phyloP scores from a whole-genome alignment of 257 asterid species.

The Petunia axillaris region DNA sequence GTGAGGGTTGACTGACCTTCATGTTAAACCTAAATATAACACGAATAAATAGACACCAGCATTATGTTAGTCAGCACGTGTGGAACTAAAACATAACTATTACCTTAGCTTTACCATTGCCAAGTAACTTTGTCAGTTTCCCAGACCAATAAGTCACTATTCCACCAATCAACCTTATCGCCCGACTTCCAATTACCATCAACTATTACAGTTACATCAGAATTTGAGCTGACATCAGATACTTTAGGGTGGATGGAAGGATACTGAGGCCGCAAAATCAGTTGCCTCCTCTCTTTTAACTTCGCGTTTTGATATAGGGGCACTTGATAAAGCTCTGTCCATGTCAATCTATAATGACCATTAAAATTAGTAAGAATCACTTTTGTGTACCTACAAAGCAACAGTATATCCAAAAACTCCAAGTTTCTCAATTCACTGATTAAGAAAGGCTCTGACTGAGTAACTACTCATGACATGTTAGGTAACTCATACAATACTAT shows the following conservation, averaged over 20 bases:
- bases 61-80: neutral
- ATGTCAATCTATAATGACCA: constrained; percentile 30
- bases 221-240: constrained; percentile 36
- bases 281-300: constrained; percentile 29
- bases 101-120: constrained; percentile 61
- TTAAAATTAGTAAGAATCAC: constrained; percentile 15
- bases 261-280: constrained; percentile 73
- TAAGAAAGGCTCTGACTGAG: neutral
- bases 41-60: neutral
- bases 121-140: constrained; percentile 44
- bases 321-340: constrained; percentile 50
- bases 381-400: neutral
- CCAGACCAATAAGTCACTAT: constrained; percentile 62
- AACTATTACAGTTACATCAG: constrained; percentile 52
- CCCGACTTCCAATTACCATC: constrained; percentile 67
- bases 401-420: neutral
- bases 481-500: neutral
- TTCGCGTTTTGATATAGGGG: constrained; percentile 29
- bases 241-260: constrained; percentile 47
- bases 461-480: constrained; percentile 1
- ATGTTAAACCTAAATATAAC: too few relatives aligned
- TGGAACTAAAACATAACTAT: neutral
- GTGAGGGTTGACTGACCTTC: too few relatives aligned
- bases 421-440: neutral
- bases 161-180: constrained; percentile 73